These are phyloP conservation scores for Aspergillus sojae DNA, from an alignment of 2,329 filamentous ascomycete species.

Conservation along the genomic window DNA sequence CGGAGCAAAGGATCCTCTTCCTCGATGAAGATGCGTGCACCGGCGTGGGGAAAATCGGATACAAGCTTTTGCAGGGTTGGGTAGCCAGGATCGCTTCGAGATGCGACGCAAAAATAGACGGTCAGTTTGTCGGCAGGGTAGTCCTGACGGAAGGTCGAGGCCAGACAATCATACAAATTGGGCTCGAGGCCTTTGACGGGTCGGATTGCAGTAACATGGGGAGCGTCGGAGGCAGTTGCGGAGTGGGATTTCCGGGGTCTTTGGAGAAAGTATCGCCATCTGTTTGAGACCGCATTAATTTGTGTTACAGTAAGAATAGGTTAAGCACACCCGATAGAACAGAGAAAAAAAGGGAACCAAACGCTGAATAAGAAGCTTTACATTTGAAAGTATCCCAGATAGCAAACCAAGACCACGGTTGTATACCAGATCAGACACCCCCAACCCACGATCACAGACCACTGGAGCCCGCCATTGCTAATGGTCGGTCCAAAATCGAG, in stretches of 20 bases:
- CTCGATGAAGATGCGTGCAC: conserved; percentile 77
- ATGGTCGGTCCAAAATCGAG: conserved; percentile 27
- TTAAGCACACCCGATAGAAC: not conserved
- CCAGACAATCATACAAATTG: conserved; percentile 87
- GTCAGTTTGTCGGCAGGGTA: conserved; percentile 78
- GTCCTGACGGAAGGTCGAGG: conserved; percentile 77
- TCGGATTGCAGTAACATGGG: conserved; percentile 86
- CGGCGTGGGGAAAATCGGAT: conserved; percentile 69
- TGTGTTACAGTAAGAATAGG: not conserved
- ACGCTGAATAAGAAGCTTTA: conserved; percentile 33
- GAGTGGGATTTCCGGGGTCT: conserved; percentile 48
- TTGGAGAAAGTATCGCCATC: conserved; percentile 58
- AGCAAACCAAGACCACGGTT: conserved; percentile 58
- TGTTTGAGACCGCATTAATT: not conserved
- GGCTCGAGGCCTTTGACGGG: conserved; percentile 93
- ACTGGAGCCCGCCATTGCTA: conserved; percentile 30
- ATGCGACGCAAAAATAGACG: conserved; percentile 79
- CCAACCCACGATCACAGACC: conserved; percentile 49
- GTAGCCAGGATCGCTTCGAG: conserved; percentile 73
- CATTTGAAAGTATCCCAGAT: conserved; percentile 63
- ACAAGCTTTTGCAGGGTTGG: conserved; percentile 72
- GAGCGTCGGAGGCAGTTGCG: conserved; percentile 55
- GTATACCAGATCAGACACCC: conserved; percentile 58
- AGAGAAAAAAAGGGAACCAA: not conserved
- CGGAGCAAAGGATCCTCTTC: conserved; percentile 75